These are phyloP conservation scores for Passiflora organensis DNA, from an alignment of 345 rosid species.

Conservation along the genomic window DNA sequence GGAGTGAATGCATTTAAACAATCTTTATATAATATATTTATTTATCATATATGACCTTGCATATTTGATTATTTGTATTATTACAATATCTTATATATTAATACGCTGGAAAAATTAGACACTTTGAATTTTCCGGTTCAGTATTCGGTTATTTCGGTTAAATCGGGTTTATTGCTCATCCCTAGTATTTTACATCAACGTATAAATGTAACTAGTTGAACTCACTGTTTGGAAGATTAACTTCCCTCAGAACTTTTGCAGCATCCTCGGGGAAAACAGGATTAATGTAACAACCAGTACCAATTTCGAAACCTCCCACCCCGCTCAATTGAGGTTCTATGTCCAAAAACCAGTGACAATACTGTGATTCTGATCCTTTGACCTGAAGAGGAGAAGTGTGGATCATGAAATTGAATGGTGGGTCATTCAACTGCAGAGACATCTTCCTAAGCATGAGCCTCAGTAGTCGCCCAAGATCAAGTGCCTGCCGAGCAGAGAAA, in stretches of 20 bases:
- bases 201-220: neutral
- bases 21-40: too few species aligned
- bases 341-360: slow-evolving; percentile 74
- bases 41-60: too few species aligned
- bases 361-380: slow-evolving; percentile 34
- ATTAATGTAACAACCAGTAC: slow-evolving; percentile 77
- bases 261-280: slow-evolving; percentile 89
- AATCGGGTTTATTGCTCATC: too few species aligned
- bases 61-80: too few species aligned
- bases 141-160: too few species aligned
- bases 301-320: slow-evolving; percentile 80
- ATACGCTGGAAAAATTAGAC: too few species aligned
- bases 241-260: slow-evolving; percentile 63
- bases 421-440: slow-evolving; percentile 51
- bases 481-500: slow-evolving; percentile 43
- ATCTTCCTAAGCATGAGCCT: slow-evolving; percentile 71
- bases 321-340: slow-evolving; percentile 63
- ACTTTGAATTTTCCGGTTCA: too few species aligned
- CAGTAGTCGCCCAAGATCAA: slow-evolving; percentile 64
- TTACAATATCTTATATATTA: too few species aligned
- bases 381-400: slow-evolving; percentile 64
- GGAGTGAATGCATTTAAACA: too few species aligned
- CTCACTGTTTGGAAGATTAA: slow-evolving; percentile 18
- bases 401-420: slow-evolving; percentile 81
- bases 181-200: too few species aligned